Evolutionary conservation across 495 filamentous ascomycete species (phyloP), one percentile per base, ranked within the genome.

Genomic region (Xylaria acuta): DNA sequence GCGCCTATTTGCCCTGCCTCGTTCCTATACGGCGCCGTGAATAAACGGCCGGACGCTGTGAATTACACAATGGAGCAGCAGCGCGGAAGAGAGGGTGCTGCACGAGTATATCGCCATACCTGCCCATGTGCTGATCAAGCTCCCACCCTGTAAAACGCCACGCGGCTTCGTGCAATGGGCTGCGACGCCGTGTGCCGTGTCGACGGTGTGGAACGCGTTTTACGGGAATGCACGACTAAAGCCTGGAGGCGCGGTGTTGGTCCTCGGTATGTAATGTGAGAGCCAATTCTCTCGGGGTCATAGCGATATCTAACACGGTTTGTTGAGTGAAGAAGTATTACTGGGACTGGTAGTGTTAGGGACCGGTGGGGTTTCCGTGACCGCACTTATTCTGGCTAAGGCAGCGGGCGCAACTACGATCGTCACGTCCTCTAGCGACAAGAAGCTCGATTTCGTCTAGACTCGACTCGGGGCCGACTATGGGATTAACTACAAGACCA

Each of bases 351-450:
- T 38, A 8, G 36, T 41, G n/a, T 25, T 63, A 63, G 81, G 81
- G 3, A 84, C 82, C 3, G 82, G 82, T 1, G 82, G 81, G 9
- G 78, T 81, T 54, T 74, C 51, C 75, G 78, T 63, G 72, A 40
- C 49, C 4, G 90, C 84, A 11, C 62, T 92, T 64, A 87, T 92
- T 82, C 92, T 93, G 71, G 92, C 92, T 38, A 92, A 90, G 80
- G 90, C 90, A 1, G 90, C 90, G 30, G 91, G 92, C 41, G 92
- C 92, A 34, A 88, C 74, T n/a, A 90, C 92, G 9, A 92, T 94
- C 68, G 85, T 90, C 0, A 93, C 92, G 0, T 93, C 91, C 0
- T 91, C 88, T 6, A 88, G 87, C 3, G 80, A 83, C 1, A 73
- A 81, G 30, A 93, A 93, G 81, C 88, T 79, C 20, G 82, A 89